Conservation (phyloP, 768 basidiomycete genomes). For the Russula virescens region DNA sequence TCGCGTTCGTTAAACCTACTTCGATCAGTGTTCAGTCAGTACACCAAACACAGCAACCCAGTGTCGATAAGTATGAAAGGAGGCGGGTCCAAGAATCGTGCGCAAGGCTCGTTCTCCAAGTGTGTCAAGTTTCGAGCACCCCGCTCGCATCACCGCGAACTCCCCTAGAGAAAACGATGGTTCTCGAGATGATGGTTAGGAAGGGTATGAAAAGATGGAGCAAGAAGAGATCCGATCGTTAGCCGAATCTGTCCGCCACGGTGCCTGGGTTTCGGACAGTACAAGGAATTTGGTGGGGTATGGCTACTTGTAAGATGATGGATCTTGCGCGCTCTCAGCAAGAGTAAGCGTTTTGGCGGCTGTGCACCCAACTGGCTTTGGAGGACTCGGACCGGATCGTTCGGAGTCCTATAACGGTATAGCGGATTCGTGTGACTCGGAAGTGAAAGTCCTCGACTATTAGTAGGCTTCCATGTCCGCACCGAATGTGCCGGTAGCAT, state of each 20-base stretch:
- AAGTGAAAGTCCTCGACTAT: not conserved
- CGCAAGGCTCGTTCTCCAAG: not conserved
- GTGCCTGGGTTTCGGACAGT: not conserved
- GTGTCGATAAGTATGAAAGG: too few relatives aligned
- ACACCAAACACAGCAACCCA: too few relatives aligned
- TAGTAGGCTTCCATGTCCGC: not conserved
- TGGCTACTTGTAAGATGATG: not conserved
- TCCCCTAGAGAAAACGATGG: not conserved
- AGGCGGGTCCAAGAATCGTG: not conserved
- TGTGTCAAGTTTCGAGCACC: not conserved
- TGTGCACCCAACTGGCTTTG: not conserved
- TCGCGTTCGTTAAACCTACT: too few relatives aligned
- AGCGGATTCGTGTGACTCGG: too few relatives aligned
- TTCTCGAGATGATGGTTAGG: not conserved
- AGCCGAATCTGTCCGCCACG: not conserved
- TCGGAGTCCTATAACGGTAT: not conserved
- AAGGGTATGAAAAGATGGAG: not conserved
- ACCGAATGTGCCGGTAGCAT: constrained; percentile 9
- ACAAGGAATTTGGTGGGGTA: not conserved
- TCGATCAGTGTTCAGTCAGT: too few relatives aligned
- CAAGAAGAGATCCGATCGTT: not conserved
- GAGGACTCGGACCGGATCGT: constrained; percentile 11
- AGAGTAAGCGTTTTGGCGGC: not conserved
- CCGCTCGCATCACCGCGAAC: not conserved
- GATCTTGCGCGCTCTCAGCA: constrained; percentile 4